Evolutionary conservation across 495 filamentous ascomycete species (phyloP).

Genomic region (Neurospora sp.): DNA sequence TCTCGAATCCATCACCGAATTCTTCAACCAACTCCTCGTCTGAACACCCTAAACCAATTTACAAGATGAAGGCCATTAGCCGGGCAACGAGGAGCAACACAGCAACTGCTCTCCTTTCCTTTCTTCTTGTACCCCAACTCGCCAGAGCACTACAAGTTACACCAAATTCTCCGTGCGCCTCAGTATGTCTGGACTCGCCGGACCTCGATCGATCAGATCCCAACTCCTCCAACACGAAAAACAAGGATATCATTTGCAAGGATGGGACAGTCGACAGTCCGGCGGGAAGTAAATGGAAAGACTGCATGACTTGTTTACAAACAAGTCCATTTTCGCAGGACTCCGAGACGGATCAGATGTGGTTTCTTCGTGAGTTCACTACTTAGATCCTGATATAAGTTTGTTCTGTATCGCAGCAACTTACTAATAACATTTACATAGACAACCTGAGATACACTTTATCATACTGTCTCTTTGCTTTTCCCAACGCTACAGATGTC

Average conservation of each 20-base stretch:
- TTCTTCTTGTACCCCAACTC: conserved; percentile 15
- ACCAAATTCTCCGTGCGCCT: conserved; percentile 41
- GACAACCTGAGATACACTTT: conserved; percentile 38
- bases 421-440: conserved; percentile 1
- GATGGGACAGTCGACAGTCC: conserved; percentile 22
- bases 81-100: neutral
- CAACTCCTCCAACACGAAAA: conserved; percentile 32
- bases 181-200: conserved; percentile 31
- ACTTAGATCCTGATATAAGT: neutral
- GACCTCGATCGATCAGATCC: conserved; percentile 32
- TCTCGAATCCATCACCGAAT: neutral
- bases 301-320: conserved; percentile 42
- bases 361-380: conserved; percentile 40
- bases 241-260: conserved; percentile 36
- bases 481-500: conserved; percentile 31
- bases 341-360: conserved; percentile 36
- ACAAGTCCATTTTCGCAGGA: conserved; percentile 35
- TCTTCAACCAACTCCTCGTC: neutral
- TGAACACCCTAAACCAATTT: neutral
- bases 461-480: conserved; percentile 35
- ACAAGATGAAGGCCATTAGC: conserved; percentile 8
- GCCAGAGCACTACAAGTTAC: conserved; percentile 35
- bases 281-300: conserved; percentile 34
- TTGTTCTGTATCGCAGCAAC: neutral
- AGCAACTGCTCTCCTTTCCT: conserved; percentile 8